phyloP scores from a whole-genome alignment of 257 asterid species.

The Misopates orontium region DNA sequence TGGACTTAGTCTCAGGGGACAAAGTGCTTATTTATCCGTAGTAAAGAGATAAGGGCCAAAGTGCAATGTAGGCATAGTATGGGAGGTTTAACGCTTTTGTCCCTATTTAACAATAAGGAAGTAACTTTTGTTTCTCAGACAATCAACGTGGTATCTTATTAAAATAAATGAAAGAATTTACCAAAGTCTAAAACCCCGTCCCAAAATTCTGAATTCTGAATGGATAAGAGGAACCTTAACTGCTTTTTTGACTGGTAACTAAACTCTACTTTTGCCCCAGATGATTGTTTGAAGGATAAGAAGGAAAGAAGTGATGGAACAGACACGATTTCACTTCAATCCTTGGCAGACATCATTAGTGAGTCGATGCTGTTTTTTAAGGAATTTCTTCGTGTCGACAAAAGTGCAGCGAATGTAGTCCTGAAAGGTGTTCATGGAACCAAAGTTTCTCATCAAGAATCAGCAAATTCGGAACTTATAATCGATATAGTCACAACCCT shows the following conservation, averaged over 20 bases:
- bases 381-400: slow-evolving; percentile 67
- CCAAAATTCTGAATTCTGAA: no score
- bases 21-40: no score
- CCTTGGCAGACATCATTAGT: slow-evolving; percentile 39
- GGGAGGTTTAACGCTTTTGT: no score
- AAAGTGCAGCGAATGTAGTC: slow-evolving; percentile 34
- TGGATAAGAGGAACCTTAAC: not conserved
- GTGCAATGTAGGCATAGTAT: no score
- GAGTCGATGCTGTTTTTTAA: slow-evolving; percentile 63
- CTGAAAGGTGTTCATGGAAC: slow-evolving; percentile 34
- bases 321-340: slow-evolving; percentile 44
- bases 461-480: slow-evolving; percentile 42
- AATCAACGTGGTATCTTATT: no score
- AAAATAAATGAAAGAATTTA: no score
- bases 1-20: no score
- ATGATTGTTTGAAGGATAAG: slow-evolving; percentile 58
- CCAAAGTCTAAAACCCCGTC: no score
- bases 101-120: no score
- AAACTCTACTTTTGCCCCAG: slow-evolving; percentile 38
- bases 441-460: slow-evolving; percentile 30
- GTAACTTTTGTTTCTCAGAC: no score
- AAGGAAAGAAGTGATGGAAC: slow-evolving; percentile 47
- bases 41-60: no score
- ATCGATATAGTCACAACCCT: slow-evolving; percentile 41
- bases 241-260: not conserved